These are phyloP conservation scores for Paspalum notatum DNA, from an alignment of 176 grass and related monocot species.

Conservation along the genomic window DNA sequence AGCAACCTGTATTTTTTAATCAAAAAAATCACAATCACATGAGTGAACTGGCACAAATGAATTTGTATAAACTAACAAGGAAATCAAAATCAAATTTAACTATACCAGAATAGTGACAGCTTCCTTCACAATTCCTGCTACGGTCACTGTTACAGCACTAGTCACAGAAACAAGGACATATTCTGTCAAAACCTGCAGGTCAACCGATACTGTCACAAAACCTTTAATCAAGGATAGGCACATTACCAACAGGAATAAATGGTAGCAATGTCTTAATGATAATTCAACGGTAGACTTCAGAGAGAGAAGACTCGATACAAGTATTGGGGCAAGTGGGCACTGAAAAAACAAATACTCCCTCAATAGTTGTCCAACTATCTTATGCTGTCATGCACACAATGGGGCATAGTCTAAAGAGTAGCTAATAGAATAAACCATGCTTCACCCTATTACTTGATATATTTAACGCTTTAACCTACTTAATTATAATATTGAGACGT, in stretches of 20 bases:
- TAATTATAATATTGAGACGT: too few relatives aligned
- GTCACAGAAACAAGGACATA: conserved; percentile 94
- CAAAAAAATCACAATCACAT: not conserved
- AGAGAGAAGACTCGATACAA: not conserved
- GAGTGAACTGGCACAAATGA: conserved; percentile 30
- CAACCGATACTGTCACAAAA: conserved; percentile 11
- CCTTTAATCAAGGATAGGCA: conserved; percentile 1
- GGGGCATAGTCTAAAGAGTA: not conserved
- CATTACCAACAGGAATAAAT: conserved; percentile 12
- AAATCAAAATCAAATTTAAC: conserved; percentile 16
- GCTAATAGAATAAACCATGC: not conserved
- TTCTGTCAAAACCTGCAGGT: conserved; percentile 92
- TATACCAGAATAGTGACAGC: conserved; percentile 96
- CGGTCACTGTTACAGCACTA: conserved; percentile 93
- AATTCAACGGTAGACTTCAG: conserved; percentile 7
- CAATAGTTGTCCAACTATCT: not conserved
- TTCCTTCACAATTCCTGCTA: conserved; percentile 94
- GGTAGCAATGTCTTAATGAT: not conserved
- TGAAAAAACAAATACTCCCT: not conserved
- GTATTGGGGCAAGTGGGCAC: not conserved
- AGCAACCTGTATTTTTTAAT: conserved; percentile 68
- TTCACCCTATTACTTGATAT: not conserved
- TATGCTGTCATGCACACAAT: not conserved
- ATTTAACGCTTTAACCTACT: not conserved
- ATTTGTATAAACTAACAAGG: not conserved